Percentiles rank a stretch among this genome's conserved stretches.
Conservation (phyloP, 2,329 filamentous ascomycete genomes). For the Thermochaetoides dissita region DNA sequence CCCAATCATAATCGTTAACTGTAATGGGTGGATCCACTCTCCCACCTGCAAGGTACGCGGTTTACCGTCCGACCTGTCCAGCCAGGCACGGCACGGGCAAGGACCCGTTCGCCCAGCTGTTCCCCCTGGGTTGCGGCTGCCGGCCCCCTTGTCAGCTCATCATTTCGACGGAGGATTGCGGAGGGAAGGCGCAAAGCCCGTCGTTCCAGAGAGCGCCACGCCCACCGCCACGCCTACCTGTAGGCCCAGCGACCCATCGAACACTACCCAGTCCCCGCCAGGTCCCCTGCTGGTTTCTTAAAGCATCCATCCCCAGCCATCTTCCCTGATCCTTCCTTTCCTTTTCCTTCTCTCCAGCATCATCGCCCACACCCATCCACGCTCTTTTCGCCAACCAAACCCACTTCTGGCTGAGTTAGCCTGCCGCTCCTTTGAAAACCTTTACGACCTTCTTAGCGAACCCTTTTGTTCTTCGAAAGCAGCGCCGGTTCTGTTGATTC, state of each 20-base stretch:
- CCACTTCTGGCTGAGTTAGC: constrained; percentile 13
- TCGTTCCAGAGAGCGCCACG: too few relatives aligned
- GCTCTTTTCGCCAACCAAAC: constrained; percentile 11
- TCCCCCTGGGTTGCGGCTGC: too few relatives aligned
- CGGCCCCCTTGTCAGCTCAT: too few relatives aligned
- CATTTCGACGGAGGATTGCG: too few relatives aligned
- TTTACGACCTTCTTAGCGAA: constrained; percentile 4
- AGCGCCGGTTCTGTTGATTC: constrained; percentile 10
- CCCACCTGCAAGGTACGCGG: constrained; percentile 11
- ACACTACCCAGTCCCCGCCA: too few relatives aligned
- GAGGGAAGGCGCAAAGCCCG: too few relatives aligned
- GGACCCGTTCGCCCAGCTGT: too few relatives aligned
- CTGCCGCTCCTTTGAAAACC: constrained; percentile 15
- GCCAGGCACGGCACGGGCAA: neutral
- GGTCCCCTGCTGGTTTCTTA: neutral
- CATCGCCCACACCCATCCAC: constrained; percentile 14
- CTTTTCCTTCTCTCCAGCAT: constrained; percentile 8
- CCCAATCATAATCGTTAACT: constrained; percentile 1
- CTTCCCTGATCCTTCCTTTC: constrained; percentile 6
- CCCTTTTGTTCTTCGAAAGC: constrained; percentile 6
- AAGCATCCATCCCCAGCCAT: constrained; percentile 6
- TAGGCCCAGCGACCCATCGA: too few relatives aligned
- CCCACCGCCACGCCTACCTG: too few relatives aligned
- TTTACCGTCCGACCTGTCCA: constrained; percentile 5
- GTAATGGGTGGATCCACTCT: neutral